phyloP scores from a whole-genome alignment of 202 grass and related monocot genomes.

The Schoenoplectus triqueter region DNA sequence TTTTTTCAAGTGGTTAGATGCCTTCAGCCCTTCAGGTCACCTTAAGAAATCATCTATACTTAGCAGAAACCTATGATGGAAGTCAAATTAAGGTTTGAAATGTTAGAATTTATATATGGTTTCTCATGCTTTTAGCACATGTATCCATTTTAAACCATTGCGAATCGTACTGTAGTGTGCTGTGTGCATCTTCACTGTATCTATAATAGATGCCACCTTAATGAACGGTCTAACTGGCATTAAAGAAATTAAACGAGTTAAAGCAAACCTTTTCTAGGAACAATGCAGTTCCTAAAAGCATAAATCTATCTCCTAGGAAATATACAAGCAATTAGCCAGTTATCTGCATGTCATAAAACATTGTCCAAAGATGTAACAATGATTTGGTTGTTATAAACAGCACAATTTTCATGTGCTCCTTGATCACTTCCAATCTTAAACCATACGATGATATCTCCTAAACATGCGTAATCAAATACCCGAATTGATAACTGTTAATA shows the following conservation, averaged over 20 bases:
- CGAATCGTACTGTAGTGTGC: neutral
- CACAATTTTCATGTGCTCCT: neutral
- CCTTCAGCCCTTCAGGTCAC: neutral
- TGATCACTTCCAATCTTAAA: neutral
- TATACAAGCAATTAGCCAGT: neutral
- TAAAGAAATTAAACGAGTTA: neutral
- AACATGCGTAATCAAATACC: neutral
- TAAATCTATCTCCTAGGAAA: neutral
- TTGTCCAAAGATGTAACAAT: neutral
- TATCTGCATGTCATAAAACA: neutral
- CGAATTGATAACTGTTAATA: conserved; percentile 5
- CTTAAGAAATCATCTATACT: conserved; percentile 20
- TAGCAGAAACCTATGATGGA: conserved; percentile 12
- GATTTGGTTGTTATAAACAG: neutral
- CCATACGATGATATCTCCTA: neutral
- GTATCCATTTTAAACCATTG: neutral
- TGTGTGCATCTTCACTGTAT: neutral
- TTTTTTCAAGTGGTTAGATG: neutral
- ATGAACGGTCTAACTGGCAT: neutral
- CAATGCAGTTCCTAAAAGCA: neutral
- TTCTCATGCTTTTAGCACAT: conserved; percentile 6
- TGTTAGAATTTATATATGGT: neutral
- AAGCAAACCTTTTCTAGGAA: conserved; percentile 16
- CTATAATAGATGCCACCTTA: neutral
- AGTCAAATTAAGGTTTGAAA: conserved; percentile 8